Evolutionary conservation across 495 filamentous ascomycete genomes (phyloP), one percentile per base, ranked within the genome.

Genomic region (Xylaria nigripes): DNA sequence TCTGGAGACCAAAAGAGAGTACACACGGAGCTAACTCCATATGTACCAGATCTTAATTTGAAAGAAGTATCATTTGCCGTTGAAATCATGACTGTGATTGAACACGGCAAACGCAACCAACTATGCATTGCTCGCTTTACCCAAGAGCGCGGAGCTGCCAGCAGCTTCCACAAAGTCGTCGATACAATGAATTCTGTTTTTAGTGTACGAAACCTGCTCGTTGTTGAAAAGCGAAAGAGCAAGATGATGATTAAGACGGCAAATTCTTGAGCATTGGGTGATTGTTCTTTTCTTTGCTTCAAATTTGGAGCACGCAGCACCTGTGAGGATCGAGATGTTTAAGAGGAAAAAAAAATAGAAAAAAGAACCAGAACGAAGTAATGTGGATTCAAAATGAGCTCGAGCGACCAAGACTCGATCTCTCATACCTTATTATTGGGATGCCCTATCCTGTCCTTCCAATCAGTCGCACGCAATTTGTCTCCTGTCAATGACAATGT

Each of bases 101-200:
- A 94, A 66, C 85, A 89, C 57, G 86, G 87, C 30, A 80, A 77
- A 60, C 76, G 81, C 49, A 80, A 80, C 51, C 64, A 65, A 27
- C 77, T 95, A 16, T 84, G 83, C 67, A 79, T 96, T 41, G 87
- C 85, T 22, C 82, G 87, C 15, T 87, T 96, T 70, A 89, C 85
- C 25, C 92, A 95, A 63, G 87, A 91, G 61, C 81, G 82, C 43
- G 93, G 93, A 16, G 89, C 91, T 0, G 91, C 87, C 1, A 86
- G 81, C 49, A 90, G 85, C 25, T 94, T 98, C 71, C 76, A 86
- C 61, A 82, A 81, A 59, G 86, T 95, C 6, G 77, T 95, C n/a
- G 86, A 88, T 29, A 80, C 82, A 3, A 73, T 96, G 41, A 72
- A 81, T 44, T 70, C 72, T 5, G 73, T 85, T 7, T 80, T 91